Percentiles rank a stretch among this genome's conserved stretches.
phyloP scores from a whole-genome alignment of 805 yeast species.

The Wickerhamiella kazuoi region DNA sequence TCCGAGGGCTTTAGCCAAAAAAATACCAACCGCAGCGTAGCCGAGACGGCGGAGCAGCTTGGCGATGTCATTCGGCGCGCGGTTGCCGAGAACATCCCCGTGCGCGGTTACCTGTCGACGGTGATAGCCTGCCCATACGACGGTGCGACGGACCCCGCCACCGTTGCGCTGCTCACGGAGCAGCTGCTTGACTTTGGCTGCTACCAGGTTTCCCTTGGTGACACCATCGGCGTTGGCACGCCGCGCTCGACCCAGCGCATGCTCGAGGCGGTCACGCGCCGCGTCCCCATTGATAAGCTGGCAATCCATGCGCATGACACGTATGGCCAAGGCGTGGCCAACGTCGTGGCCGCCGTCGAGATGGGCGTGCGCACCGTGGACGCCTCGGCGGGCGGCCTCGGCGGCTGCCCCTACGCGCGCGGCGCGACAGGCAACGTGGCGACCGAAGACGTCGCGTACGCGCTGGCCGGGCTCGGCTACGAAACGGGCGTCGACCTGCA shows the following conservation, averaged over 20 bases:
- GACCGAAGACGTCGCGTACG: slow-evolving; percentile 20
- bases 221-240: slow-evolving; percentile 21
- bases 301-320: slow-evolving; percentile 22
- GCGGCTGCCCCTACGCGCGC: slow-evolving; percentile 22
- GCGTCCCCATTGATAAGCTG: slow-evolving; percentile 11
- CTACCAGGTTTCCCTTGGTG: slow-evolving; percentile 21
- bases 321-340: slow-evolving; percentile 21
- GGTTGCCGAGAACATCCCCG: slow-evolving; percentile 10
- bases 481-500: slow-evolving; percentile 17
- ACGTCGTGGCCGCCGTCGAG: slow-evolving; percentile 17
- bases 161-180: slow-evolving; percentile 17
- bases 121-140: slow-evolving; percentile 21
- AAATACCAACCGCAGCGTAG: slow-evolving; percentile 18
- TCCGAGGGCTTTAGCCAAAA: slow-evolving; percentile 19
- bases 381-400: slow-evolving; percentile 19
- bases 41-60: slow-evolving; percentile 14
- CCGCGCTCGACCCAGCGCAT: slow-evolving; percentile 15
- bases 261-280: slow-evolving; percentile 13
- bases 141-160: slow-evolving; percentile 17
- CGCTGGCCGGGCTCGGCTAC: slow-evolving; percentile 17
- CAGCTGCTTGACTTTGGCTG: slow-evolving; percentile 18
- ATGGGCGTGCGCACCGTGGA: slow-evolving; percentile 19
- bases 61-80: slow-evolving; percentile 14
- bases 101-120: slow-evolving; percentile 19
- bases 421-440: slow-evolving; percentile 21